Evolutionary conservation across 2,329 filamentous ascomycete genomes (phyloP).

Genomic region (Fusarium hainanense): DNA sequence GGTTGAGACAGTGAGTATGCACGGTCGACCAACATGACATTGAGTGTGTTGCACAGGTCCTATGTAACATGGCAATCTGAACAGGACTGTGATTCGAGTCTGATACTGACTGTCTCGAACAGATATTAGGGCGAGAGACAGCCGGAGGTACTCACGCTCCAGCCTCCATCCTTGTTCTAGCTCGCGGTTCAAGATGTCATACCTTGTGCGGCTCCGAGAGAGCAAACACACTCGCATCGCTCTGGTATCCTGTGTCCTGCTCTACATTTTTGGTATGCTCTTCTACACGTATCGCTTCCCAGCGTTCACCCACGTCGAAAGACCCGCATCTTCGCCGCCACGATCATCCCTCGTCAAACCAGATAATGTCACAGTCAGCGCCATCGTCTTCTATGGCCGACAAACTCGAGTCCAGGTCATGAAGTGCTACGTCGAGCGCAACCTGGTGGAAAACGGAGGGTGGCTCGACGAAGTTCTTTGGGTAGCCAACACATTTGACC

Average conservation of each 20-base stretch:
- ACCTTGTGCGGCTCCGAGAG: slow-evolving; percentile 4
- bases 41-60: not conserved
- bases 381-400: slow-evolving; percentile 34
- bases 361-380: slow-evolving; percentile 29
- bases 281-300: not conserved
- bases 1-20: not conserved
- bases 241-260: not conserved
- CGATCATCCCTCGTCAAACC: slow-evolving; percentile 13
- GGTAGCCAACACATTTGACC: slow-evolving; percentile 27
- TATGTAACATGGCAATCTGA: not conserved
- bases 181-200: not conserved
- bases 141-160: not conserved
- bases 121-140: slow-evolving; percentile 1
- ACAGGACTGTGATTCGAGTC: not conserved
- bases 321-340: not conserved
- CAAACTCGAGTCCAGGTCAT: slow-evolving; percentile 19
- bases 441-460: slow-evolving; percentile 34
- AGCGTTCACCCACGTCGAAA: not conserved
- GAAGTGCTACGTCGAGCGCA: slow-evolving; percentile 38
- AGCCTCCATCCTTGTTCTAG: not conserved
- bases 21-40: not conserved
- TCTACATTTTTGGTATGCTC: slow-evolving; percentile 4
- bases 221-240: not conserved
- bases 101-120: not conserved
- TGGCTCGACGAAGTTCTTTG: slow-evolving; percentile 37